Percentiles rank a stretch among this genome's conserved stretches.
These are phyloP conservation scores for Magnusiomyces fungicola DNA, from an alignment of 1,139 yeast genomes.

Conservation along the genomic window DNA sequence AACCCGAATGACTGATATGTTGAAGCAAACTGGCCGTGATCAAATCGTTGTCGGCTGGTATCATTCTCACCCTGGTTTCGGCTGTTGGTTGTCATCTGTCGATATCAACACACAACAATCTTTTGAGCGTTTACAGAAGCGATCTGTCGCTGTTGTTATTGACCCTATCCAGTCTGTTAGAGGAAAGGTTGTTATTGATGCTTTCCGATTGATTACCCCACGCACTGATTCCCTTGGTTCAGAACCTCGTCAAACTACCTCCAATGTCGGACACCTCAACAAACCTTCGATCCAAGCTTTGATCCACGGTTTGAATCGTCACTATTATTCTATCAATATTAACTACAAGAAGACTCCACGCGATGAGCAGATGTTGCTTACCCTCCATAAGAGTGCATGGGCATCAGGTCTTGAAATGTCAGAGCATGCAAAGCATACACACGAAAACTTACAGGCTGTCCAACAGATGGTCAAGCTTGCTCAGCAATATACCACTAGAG, in stretches of 20 bases:
- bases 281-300: conserved; percentile 98
- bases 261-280: conserved; percentile 89
- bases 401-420: conserved; percentile 79
- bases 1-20: conserved; percentile 99
- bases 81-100: conserved; percentile 96
- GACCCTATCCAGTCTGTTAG: conserved; percentile 98
- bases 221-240: conserved; percentile 89
- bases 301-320: conserved; percentile 95
- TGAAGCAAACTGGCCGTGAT: conserved; percentile 95
- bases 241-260: conserved; percentile 96
- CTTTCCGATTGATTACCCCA: conserved; percentile 89
- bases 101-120: conserved; percentile 98
- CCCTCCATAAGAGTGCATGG: conserved; percentile 95
- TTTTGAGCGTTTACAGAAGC: conserved; percentile 86
- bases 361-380: conserved; percentile 90
- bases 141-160: conserved; percentile 96
- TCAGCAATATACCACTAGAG: conserved; percentile 80
- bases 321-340: conserved; percentile 89
- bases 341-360: conserved; percentile 89
- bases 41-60: conserved; percentile 99
- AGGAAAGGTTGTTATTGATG: conserved; percentile 98
- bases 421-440: conserved; percentile 74
- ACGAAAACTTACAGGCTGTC: conserved; percentile 64
- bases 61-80: conserved; percentile 97
- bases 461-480: conserved; percentile 85